phyloP scores from a whole-genome alignment of 768 basidiomycete species.

The Coprinopsis cinerea region DNA sequence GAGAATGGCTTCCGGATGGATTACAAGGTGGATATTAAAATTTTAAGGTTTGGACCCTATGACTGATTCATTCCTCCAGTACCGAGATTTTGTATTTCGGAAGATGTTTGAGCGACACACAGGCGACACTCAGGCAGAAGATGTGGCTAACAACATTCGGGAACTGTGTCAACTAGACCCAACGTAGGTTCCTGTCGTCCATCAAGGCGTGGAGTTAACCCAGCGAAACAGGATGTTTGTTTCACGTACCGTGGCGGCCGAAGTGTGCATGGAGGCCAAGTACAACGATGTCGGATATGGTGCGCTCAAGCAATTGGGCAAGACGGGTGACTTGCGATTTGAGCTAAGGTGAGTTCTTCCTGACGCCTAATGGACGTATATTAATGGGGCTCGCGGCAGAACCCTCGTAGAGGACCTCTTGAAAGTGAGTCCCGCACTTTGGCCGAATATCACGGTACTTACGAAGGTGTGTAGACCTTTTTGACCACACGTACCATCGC shows the following conservation, averaged over 20 bases:
- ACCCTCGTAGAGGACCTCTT: slow-evolving; percentile 59
- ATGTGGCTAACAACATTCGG: slow-evolving; percentile 64
- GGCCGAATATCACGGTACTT: neutral
- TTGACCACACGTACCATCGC: slow-evolving; percentile 63
- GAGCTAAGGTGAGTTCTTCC: slow-evolving; percentile 47
- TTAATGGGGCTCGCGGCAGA: slow-evolving; percentile 19
- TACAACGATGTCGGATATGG: slow-evolving; percentile 62
- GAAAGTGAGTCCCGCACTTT: slow-evolving; percentile 37
- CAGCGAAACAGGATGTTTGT: slow-evolving; percentile 65
- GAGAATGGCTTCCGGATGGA: slow-evolving; percentile 78
- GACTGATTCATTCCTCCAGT: slow-evolving; percentile 32
- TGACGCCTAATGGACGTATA: slow-evolving; percentile 6
- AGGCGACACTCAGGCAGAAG: slow-evolving; percentile 49
- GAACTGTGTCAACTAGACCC: slow-evolving; percentile 67
- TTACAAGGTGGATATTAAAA: slow-evolving; percentile 45
- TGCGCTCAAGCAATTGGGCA: slow-evolving; percentile 63
- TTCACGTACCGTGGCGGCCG: slow-evolving; percentile 76
- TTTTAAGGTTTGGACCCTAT: slow-evolving; percentile 2
- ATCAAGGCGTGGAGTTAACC: neutral
- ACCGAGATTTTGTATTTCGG: slow-evolving; percentile 82
- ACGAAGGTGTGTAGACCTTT: slow-evolving; percentile 46
- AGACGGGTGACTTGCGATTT: slow-evolving; percentile 60
- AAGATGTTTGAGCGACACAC: slow-evolving; percentile 71
- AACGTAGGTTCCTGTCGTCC: slow-evolving; percentile 34
- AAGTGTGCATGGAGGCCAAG: slow-evolving; percentile 78